These are phyloP conservation scores for Tylopilus subfusipes DNA, from an alignment of 768 basidiomycete species.

Conservation along the genomic window DNA sequence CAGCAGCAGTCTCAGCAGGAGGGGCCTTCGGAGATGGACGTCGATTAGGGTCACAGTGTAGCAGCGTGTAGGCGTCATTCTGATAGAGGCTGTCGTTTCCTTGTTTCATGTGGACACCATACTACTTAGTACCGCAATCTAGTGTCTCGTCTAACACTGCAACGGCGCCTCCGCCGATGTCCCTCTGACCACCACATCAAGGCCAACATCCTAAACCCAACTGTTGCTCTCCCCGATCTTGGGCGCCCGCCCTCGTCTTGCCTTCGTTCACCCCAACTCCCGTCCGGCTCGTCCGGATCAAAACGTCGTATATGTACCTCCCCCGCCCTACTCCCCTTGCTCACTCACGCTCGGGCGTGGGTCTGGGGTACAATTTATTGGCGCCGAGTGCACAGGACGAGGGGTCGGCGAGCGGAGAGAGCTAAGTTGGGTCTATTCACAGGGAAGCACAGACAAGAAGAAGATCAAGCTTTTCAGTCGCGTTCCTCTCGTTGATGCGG, in stretches of 20 bases:
- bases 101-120: slow-evolving; percentile 11
- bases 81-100: background rate
- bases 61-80: background rate
- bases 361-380: too few relatives aligned
- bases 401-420: too few relatives aligned
- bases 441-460: too few relatives aligned
- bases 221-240: slow-evolving; percentile 75
- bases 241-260: slow-evolving; percentile 63
- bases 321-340: slow-evolving; percentile 60
- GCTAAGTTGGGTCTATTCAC: too few relatives aligned
- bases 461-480: too few relatives aligned
- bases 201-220: slow-evolving; percentile 84
- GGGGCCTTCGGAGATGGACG: slow-evolving; percentile 76
- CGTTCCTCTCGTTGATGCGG: too few relatives aligned
- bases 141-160: too few relatives aligned
- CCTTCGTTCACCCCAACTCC: slow-evolving; percentile 55
- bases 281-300: slow-evolving; percentile 64
- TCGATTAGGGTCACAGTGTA: slow-evolving; percentile 57
- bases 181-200: slow-evolving; percentile 93
- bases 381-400: too few relatives aligned
- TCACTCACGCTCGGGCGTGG: too few relatives aligned
- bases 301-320: slow-evolving; percentile 80
- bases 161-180: slow-evolving; percentile 67
- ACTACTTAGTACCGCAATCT: slow-evolving; percentile 14
- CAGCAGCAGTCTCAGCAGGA: slow-evolving; percentile 27